Evolutionary conservation across 148 eudicot species (phyloP).

Genomic region (Camellia granthamiana): DNA sequence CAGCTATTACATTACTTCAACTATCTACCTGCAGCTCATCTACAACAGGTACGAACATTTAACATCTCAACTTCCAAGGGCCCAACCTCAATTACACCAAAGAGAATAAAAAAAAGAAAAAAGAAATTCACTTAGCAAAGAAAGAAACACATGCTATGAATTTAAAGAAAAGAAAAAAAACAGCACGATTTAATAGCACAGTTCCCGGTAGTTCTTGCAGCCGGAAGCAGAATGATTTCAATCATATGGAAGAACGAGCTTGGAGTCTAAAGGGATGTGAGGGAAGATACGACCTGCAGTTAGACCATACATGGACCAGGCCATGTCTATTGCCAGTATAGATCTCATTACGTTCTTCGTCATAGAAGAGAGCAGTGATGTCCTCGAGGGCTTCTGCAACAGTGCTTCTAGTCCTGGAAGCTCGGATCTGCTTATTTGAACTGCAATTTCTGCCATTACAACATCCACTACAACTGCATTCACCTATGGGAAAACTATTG

Average conservation of each 20-base stretch:
- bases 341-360: slow-evolving; percentile 96
- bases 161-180: not conserved
- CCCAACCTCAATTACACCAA: not conserved
- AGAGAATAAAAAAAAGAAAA: not conserved
- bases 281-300: slow-evolving; percentile 38
- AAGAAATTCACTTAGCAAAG: not conserved
- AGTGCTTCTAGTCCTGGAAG: slow-evolving; percentile 54
- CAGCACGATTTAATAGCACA: slow-evolving; percentile 1
- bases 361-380: slow-evolving; percentile 89
- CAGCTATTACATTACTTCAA: not conserved
- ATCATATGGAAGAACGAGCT: slow-evolving; percentile 7
- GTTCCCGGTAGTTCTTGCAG: slow-evolving; percentile 3
- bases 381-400: slow-evolving; percentile 89
- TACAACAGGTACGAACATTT: not conserved
- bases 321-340: slow-evolving; percentile 91
- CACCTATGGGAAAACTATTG: slow-evolving; percentile 40
- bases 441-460: slow-evolving; percentile 36
- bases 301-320: slow-evolving; percentile 97
- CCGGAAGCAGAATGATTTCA: not conserved
- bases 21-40: not conserved
- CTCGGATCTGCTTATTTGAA: slow-evolving; percentile 52
- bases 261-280: not conserved
- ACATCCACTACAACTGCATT: slow-evolving; percentile 38
- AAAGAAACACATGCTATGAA: not conserved
- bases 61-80: slow-evolving; percentile 3